Evolutionary conservation across 2,329 filamentous ascomycete genomes (phyloP), one percentile per base, ranked within the genome.

Genomic region (Seiridium unicorne): DNA sequence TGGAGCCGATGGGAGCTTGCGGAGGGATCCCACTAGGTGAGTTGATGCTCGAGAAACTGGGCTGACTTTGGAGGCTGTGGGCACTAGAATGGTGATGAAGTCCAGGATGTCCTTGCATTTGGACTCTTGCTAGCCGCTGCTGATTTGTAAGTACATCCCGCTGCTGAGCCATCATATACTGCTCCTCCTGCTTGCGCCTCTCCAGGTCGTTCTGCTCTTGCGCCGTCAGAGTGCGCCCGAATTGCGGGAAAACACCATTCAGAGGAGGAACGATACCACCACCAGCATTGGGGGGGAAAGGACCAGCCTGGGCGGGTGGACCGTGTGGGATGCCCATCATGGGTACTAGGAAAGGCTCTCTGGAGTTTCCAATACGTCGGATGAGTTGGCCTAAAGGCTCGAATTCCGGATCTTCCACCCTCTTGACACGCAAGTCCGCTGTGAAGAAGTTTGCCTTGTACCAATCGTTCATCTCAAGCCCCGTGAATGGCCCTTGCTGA

Each of bases 381-480:
- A 99, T 97, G 32, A 99, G 85, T 74, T 98, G 93, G 3, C 94
- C 95, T 8, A 99, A 80, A 10, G 94, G 95, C 74, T 99, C 95
- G 69, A 97, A 99, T 55, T 99, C 94, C 0, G 84, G 81, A 70
- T 99, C 95, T 72, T 99, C 95, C 4, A 94, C 82, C 73, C 97
- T 97, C 79, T 96, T 97, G 38, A 99, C 95, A 48, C 96, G 87
- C 26, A 99, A 82, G 68, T 99, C 94, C 0, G 94, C 89, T 0
- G 92, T 96, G 76, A 99, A 99, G 78, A 98, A 99, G 51, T 94
- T 93, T 44, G 93, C 94, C 74, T 98, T 98, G 78, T 98, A 99
- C 95, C 95, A 99, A 69, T 99, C 96, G 67, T 99, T 96, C 95
- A 99, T 99, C 76, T 99, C 95, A 55, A 99, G 79, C 1, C 95